These are phyloP conservation scores for Pichia sp. DNA, from an alignment of 1,139 yeast genomes.

Conservation along the genomic window DNA sequence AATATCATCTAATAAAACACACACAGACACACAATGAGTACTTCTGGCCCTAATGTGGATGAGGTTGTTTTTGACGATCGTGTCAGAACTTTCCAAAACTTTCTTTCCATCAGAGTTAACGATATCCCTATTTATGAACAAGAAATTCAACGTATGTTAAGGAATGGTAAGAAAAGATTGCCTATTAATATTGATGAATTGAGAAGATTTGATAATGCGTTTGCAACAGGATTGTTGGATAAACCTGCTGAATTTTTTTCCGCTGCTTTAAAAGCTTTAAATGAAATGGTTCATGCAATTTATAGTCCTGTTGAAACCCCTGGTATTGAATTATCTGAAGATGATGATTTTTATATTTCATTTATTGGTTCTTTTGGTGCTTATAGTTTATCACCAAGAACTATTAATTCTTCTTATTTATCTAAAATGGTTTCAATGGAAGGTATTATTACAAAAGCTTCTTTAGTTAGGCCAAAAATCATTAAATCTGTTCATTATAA, in stretches of 20 bases:
- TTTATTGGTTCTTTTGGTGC: conserved; percentile 91
- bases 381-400: conserved; percentile 81
- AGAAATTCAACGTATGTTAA: conserved; percentile 65
- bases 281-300: conserved; percentile 69
- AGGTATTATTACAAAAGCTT: conserved; percentile 93
- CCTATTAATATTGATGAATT: conserved; percentile 78
- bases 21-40: neutral
- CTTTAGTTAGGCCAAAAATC: conserved; percentile 87
- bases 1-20: too few relatives aligned
- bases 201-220: conserved; percentile 71
- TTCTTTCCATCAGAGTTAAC: conserved; percentile 50
- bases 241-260: conserved; percentile 84
- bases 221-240: conserved; percentile 72
- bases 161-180: conserved; percentile 59
- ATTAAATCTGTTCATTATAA: conserved; percentile 92
- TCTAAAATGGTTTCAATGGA: conserved; percentile 84
- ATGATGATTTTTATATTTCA: conserved; percentile 67
- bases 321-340: conserved; percentile 47
- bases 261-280: conserved; percentile 80
- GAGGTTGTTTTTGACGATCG: conserved; percentile 51
- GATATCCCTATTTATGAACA: conserved; percentile 54
- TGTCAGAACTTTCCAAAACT: conserved; percentile 83
- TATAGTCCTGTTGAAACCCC: conserved; percentile 52
- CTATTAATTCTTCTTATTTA: conserved; percentile 68
- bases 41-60: conserved; percentile 17